Evolutionary conservation across 164 flowering plant genomes (phyloP), one percentile per base, ranked within the genome.

Genomic region (Annona cherimola): DNA sequence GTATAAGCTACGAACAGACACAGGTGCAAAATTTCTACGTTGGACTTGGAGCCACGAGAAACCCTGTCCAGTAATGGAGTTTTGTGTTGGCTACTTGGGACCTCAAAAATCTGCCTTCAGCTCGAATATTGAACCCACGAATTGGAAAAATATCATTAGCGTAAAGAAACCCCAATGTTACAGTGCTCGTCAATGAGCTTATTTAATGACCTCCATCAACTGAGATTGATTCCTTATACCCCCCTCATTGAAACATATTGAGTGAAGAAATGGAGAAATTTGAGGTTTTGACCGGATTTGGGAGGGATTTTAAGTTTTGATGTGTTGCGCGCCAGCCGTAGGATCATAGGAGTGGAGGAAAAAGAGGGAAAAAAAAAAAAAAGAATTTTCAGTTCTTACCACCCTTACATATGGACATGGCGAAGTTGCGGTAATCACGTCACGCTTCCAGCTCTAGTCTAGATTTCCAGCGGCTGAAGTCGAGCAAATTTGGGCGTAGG

Each of bases 401-500:
- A 8, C 57, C 9, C 11, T 50, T 50, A 16, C 14, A 12, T 11
- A 50, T 9, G 57, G 57, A 50, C 14, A 11, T 8, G 57, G 9
- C 11, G 3, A 50, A 9, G 57, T 5, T 50, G 57, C 18, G 14
- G 9, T 9, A 50, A 50, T 3, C 57, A 11, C 9, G 14, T 50
- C 57, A 26, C 35, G 35, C 35, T 26, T 26, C 35, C 35, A 26
- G 35, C 35, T 26, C 35, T 26, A 26, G 35, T 26, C 35, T 26
- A 26, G 35, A 0, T 2, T 9, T 50, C 1, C 57, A 50, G 57
- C 57, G 9, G 9, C 57, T 9, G 14, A 11, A 11, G 14, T 8
- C 14, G 11, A 11, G 83, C 84, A 83, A 72, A 63, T 83, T 77
- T 4, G 87, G 84, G 61, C 71, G 76, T 42, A 86, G 83, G 65